Percentiles rank a stretch among this genome's conserved stretches.
Evolutionary conservation across 371 early-diverging fungal species (phyloP).

Genomic region (Blakeslea trispora): DNA sequence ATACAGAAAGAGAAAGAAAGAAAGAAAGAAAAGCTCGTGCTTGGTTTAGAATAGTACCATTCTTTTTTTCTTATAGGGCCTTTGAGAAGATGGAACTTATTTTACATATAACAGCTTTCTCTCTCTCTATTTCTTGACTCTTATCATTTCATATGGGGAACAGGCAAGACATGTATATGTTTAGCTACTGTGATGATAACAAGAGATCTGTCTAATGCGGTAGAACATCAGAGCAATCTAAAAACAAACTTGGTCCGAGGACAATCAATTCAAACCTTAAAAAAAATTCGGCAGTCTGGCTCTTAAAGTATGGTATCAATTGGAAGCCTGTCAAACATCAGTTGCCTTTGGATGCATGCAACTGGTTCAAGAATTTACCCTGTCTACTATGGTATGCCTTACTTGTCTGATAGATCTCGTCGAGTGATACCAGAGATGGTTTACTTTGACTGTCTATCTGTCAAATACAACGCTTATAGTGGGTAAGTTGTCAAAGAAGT

Average conservation of each 20-base stretch:
- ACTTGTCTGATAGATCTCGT: constrained; percentile 24
- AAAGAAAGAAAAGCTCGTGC: neutral
- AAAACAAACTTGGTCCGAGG: constrained; percentile 4
- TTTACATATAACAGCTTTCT: neutral
- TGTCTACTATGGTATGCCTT: constrained; percentile 49
- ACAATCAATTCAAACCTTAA: constrained; percentile 23
- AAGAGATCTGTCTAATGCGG: constrained; percentile 43
- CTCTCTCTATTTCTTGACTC: neutral
- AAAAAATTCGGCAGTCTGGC: constrained; percentile 39
- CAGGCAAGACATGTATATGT: constrained; percentile 75
- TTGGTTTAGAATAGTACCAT: neutral
- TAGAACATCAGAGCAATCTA: constrained; percentile 9
- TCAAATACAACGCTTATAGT: constrained; percentile 68
- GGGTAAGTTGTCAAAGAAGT: constrained; percentile 16
- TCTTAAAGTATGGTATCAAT: constrained; percentile 40
- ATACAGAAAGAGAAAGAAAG: neutral
- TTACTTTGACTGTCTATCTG: constrained; percentile 52
- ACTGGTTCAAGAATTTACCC: constrained; percentile 39
- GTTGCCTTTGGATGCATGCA: constrained; percentile 27
- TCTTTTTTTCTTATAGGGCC: too few species aligned
- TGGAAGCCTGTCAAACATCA: constrained; percentile 40
- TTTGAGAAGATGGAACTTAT: too few species aligned
- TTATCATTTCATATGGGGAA: constrained; percentile 50
- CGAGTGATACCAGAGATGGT: neutral
- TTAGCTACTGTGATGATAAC: constrained; percentile 67